Percentiles rank a stretch among this genome's conserved stretches.
Evolutionary conservation across 805 yeast genomes (phyloP).

Genomic region (Barnettozyma salicaria): DNA sequence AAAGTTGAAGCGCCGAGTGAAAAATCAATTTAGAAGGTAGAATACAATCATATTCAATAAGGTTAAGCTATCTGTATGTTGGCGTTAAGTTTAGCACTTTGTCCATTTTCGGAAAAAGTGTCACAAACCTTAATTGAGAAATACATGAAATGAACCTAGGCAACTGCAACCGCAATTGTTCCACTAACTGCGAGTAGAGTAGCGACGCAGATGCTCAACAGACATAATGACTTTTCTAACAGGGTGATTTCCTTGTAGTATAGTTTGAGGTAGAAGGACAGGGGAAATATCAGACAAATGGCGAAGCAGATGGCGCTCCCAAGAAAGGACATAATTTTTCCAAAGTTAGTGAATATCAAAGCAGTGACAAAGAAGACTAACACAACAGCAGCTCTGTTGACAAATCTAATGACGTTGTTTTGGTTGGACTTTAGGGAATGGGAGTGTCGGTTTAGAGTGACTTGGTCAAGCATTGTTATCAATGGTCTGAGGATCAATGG

Average conservation of each 20-base stretch:
- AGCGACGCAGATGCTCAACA: conserved; percentile 8
- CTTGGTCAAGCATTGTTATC: conserved; percentile 51
- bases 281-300: conserved; percentile 66
- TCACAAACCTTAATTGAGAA: too few species aligned
- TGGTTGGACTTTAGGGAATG: not conserved
- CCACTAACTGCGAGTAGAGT: conserved; percentile 18
- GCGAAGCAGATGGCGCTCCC: conserved; percentile 72
- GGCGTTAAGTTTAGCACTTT: too few species aligned
- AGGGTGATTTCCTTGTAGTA: conserved; percentile 33
- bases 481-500: conserved; percentile 73
- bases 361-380: conserved; percentile 44
- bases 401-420: conserved; percentile 3
- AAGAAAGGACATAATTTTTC: conserved; percentile 62
- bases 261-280: conserved; percentile 53
- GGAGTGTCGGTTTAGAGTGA: conserved; percentile 9
- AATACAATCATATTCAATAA: too few species aligned
- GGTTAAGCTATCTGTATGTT: too few species aligned
- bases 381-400: conserved; percentile 18
- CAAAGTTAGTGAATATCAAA: conserved; percentile 61
- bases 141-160: conserved; percentile 9
- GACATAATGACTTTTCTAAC: conserved; percentile 20
- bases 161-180: conserved; percentile 23
- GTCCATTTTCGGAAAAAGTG: too few species aligned
- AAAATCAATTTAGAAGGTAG: conserved; percentile 1
- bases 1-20: too few species aligned